Evolutionary conservation across 768 basidiomycete genomes (phyloP).

Genomic region (Mycena vitilis): DNA sequence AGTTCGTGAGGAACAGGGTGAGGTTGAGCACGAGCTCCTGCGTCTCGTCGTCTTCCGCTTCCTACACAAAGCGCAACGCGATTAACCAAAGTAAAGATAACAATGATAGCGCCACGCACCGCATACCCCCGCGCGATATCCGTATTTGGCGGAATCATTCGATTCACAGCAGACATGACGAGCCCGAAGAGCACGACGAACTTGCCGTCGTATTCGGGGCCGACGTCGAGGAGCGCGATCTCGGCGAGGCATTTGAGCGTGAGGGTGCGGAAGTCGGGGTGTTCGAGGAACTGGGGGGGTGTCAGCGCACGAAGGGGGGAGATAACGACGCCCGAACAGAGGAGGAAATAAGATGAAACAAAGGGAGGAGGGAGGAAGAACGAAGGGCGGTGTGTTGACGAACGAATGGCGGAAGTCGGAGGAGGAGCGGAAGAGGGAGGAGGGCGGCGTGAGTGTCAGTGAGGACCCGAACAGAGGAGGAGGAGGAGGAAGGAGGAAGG

Average conservation of each 20-base stretch:
- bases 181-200: constrained; percentile 97
- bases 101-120: no score
- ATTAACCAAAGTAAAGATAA: no score
- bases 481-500: no score
- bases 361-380: no score
- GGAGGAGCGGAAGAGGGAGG: no score
- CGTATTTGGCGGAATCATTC: constrained; percentile 95
- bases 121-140: no score
- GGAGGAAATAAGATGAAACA: neutral
- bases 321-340: neutral
- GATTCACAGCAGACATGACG: constrained; percentile 97
- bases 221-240: constrained; percentile 93
- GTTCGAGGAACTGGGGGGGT: constrained; percentile 98
- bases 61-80: no score
- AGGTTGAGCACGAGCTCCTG: constrained; percentile 98
- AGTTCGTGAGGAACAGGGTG: constrained; percentile 95
- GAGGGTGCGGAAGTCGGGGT: constrained; percentile 95
- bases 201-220: constrained; percentile 97
- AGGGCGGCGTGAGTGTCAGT: no score
- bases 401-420: no score
- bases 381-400: no score
- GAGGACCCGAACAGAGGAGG: no score
- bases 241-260: constrained; percentile 97
- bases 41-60: constrained; percentile 82
- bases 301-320: no score